Evolutionary conservation across 2,329 filamentous ascomycete species (phyloP).

Genomic region (Beauveria asiatica): DNA sequence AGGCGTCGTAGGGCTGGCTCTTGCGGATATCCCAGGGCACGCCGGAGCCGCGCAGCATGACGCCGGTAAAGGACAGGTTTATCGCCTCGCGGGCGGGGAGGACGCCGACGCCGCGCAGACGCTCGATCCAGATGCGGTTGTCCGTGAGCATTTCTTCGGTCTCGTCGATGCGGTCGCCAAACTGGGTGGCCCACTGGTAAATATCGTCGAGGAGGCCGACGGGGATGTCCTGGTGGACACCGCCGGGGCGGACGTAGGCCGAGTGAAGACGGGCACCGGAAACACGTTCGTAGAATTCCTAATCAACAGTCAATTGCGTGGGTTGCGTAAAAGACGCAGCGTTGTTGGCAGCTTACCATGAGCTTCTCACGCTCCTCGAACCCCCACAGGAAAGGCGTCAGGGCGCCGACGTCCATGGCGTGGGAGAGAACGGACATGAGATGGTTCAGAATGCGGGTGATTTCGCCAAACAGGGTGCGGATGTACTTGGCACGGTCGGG

Average conservation of each 20-base stretch:
- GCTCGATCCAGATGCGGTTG: slow-evolving; percentile 97
- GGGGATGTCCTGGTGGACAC: slow-evolving; percentile 92
- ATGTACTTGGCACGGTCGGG: slow-evolving; percentile 96
- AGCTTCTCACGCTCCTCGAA: slow-evolving; percentile 99
- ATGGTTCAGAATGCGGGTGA: slow-evolving; percentile 91
- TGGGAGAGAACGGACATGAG: slow-evolving; percentile 96
- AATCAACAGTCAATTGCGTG: slow-evolving; percentile 6
- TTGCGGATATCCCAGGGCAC: slow-evolving; percentile 96
- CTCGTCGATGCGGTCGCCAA: slow-evolving; percentile 96
- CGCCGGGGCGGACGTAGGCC: slow-evolving; percentile 92
- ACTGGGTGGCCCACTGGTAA: slow-evolving; percentile 99
- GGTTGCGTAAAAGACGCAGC: background rate
- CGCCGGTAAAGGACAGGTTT: slow-evolving; percentile 92
- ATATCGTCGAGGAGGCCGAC: slow-evolving; percentile 94
- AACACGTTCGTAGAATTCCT: slow-evolving; percentile 99
- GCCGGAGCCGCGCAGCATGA: slow-evolving; percentile 96
- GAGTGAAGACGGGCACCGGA: slow-evolving; percentile 96
- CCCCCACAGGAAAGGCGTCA: slow-evolving; percentile 98
- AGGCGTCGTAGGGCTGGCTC: slow-evolving; percentile 94
- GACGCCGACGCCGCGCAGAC: slow-evolving; percentile 85
- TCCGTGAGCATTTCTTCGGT: slow-evolving; percentile 98
- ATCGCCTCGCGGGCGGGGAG: slow-evolving; percentile 88
- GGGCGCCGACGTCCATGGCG: slow-evolving; percentile 96
- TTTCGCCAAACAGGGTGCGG: slow-evolving; percentile 87
- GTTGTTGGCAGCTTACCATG: slow-evolving; percentile 59